Base-by-base conservation (phyloP, 768 basidiomycete species). In the Xerocomus potaroensis region DNA sequence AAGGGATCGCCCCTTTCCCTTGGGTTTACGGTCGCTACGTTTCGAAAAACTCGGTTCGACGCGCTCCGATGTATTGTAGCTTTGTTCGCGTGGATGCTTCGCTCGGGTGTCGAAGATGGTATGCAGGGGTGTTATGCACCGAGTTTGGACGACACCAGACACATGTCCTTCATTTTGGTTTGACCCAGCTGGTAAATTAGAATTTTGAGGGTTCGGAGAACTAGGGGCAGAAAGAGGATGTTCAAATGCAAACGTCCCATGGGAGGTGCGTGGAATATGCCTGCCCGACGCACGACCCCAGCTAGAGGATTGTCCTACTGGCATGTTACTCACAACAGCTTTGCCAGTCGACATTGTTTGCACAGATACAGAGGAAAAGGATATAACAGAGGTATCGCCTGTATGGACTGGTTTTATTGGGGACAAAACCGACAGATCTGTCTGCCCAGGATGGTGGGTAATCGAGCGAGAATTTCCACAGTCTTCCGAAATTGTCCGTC, bases 201-300 rank as follows among this genome's bases (percentile, higher is more conserved):
- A 55, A 19, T 50, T 37, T 21, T 30, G 49, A 8, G 58, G 60
- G n/a, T 57, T 42, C 9, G 67, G 67, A 24, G 67, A 58, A 35
- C 33, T 73, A 8, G 78, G 69, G 3, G 78, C 72, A 15, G 81
- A 77, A 3, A 82, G 78, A 0, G 83, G 74, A 16, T 82, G 80
- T 55, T 88, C 85, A 55, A 87, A 87, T 5, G 77, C 66, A 56
- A 88, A 87, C 23, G 75, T 69, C 8, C 78, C 79, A 60, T 84
- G 84, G 0, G 79, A 74, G 5, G 67, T 62, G 22, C 73, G 62
- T 48, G 44, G 36, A 63, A 58, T 34, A 55, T 62, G 64, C 52
- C 69, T 73, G 35, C 76, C 74, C 21, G 73, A 72, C 14, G 72
- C 74, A 51, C 76, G 73, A n/a, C 84, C 77, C 69, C 76, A 73